Percentiles rank a stretch among this genome's conserved stretches.
Evolutionary conservation across 306 rosid genomes (phyloP).

Genomic region (Cucurbita argyrosperma): DNA sequence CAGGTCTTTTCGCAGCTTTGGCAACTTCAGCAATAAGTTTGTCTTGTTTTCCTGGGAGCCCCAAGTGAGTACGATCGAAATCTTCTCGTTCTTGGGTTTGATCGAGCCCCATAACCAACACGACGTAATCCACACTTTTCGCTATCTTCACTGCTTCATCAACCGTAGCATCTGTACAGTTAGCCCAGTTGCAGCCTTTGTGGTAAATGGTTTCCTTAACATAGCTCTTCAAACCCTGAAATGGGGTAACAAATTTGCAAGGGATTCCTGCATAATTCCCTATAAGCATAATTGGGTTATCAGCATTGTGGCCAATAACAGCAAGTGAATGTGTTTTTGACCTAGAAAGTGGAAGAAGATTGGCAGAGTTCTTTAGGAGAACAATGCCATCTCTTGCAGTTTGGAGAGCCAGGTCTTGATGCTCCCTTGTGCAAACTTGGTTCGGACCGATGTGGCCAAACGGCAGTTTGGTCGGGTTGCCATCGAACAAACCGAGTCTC

Average conservation of each 20-base stretch:
- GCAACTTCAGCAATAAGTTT: conserved; percentile 55
- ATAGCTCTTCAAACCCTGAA: conserved; percentile 42
- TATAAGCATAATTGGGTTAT: conserved; percentile 36
- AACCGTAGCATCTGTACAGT: conserved; percentile 37
- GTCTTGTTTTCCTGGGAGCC: conserved; percentile 63
- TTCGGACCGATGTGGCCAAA: conserved; percentile 52
- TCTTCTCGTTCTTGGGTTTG: conserved; percentile 62
- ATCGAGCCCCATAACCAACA: conserved; percentile 81
- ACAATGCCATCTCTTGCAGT: conserved; percentile 88
- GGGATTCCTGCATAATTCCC: conserved; percentile 90
- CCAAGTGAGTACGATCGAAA: conserved; percentile 45
- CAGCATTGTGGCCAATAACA: conserved; percentile 75
- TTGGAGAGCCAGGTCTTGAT: conserved; percentile 60
- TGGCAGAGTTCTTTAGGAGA: conserved; percentile 54
- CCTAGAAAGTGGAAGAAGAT: conserved; percentile 60
- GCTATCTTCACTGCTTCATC: conserved; percentile 45
- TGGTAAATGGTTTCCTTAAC: conserved; percentile 32
- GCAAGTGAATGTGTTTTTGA: conserved; percentile 43
- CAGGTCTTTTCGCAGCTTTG: conserved; percentile 46
- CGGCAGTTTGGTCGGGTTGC: conserved; percentile 40
- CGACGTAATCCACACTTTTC: conserved; percentile 44
- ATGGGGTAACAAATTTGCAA: conserved; percentile 41
- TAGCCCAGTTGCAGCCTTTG: conserved; percentile 50
- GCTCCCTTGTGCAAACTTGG: conserved; percentile 53
- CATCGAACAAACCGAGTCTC: conserved; percentile 66